Percentiles rank a stretch among this genome's conserved stretches.
Evolutionary conservation across 2,329 filamentous ascomycete species (phyloP).

Genomic region (Alternaria novae-zelandiae): DNA sequence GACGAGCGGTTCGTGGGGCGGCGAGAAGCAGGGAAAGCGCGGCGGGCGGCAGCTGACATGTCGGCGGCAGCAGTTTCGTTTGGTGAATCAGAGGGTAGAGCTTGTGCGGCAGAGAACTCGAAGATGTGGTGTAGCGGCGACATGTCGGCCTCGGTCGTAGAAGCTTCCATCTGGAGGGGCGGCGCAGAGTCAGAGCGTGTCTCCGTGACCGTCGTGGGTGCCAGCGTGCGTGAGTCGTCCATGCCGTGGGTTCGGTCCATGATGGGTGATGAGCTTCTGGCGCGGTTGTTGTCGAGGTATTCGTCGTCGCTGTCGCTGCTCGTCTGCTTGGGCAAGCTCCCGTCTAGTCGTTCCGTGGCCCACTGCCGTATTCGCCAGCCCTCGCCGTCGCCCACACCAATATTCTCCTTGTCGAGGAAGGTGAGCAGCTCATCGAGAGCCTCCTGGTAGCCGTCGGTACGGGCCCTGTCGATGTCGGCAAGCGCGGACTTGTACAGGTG

Average conservation of each 20-base stretch:
- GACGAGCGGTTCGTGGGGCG: conserved; percentile 46
- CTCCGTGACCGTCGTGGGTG: conserved; percentile 21
- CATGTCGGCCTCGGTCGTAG: conserved; percentile 36
- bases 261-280: conserved; percentile 65
- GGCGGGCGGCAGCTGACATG: conserved; percentile 37
- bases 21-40: conserved; percentile 43
- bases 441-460: conserved; percentile 87
- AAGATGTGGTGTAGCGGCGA: conserved; percentile 57
- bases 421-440: conserved; percentile 87
- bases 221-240: conserved; percentile 46
- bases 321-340: conserved; percentile 61
- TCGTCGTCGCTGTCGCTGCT: conserved; percentile 74
- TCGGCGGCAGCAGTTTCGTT: conserved; percentile 30
- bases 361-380: conserved; percentile 70
- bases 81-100: conserved; percentile 60
- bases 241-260: conserved; percentile 58
- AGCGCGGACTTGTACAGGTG: conserved; percentile 95
- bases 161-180: conserved; percentile 48
- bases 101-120: conserved; percentile 71
- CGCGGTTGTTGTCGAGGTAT: conserved; percentile 63
- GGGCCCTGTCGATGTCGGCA: conserved; percentile 75
- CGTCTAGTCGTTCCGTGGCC: conserved; percentile 73
- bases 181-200: conserved; percentile 42
- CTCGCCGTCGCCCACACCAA: conserved; percentile 81
- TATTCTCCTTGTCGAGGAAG: conserved; percentile 81